Evolutionary conservation across 108 stramenopile species (phyloP), one percentile per base, ranked within the genome.

Genomic region (Cyclostephanos invisitatus): DNA sequence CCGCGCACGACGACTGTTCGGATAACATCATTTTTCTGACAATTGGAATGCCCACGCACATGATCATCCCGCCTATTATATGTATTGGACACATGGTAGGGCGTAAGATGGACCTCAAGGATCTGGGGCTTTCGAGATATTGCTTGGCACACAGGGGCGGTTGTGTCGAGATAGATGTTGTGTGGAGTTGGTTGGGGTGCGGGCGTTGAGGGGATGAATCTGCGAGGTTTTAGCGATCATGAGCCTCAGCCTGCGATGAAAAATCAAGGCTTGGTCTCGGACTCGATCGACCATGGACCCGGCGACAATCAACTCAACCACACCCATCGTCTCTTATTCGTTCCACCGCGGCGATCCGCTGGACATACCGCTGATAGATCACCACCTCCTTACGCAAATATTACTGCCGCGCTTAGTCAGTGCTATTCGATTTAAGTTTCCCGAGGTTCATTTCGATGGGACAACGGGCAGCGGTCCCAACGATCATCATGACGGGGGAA

Each of bases 291-390:
- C 37, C 35, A 63, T 42, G 42, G 42, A 37, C 8, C 8, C 61
- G 14, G 37, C 61, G 37, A 62, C 61, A 62, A 62, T 32, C 29
- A 32, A 14, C 15, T 5, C 61, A 27, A 62, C 53, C 53, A 8
- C 53, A 24, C 11, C 29, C 56, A 17, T 32, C 5, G 9, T 15
- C 0, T 46, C 44, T 14, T 29, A 57, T 29, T 57, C 17, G 4
- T 29, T 29, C 38, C 80, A 68, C 17, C 73, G 73, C 42, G 69
- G 80, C 9, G 80, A 81, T 59, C 73, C 80, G 6, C 80, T 81
- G 18, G 80, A 81, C 53, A 75, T 81, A 35, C 80, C 80, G 24
- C 59, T 75, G 29, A 81, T 81, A 25, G 80, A 81, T 48, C 54
- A 81, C 24, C 73, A 81, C 49, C 64, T 81, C 40, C 60, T 72